Conservation (phyloP, 2,329 filamentous ascomycete species). For the Ceratocystis lukuohia region DNA sequence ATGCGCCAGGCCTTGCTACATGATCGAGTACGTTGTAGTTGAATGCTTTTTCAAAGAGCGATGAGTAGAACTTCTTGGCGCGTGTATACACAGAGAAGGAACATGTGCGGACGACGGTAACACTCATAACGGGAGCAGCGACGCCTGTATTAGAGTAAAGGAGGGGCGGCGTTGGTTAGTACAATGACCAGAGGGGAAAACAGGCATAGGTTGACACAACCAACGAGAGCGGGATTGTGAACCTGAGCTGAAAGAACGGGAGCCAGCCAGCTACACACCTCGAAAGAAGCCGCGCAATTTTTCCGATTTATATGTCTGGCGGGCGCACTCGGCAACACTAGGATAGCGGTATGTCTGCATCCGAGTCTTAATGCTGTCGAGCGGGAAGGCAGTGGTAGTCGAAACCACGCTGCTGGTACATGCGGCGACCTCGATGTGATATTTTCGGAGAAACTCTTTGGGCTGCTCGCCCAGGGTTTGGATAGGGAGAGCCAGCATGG, state of each 20-base stretch:
- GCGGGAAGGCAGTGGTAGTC: conserved; percentile 67
- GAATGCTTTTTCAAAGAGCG: conserved; percentile 54
- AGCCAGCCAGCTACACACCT: conserved; percentile 37
- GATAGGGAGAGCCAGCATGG: conserved; percentile 16
- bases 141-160: conserved; percentile 40
- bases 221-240: not conserved
- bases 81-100: conserved; percentile 70
- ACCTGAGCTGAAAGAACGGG: not conserved
- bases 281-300: conserved; percentile 66
- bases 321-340: conserved; percentile 60
- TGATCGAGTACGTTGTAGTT: conserved; percentile 58
- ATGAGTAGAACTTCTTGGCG: conserved; percentile 60
- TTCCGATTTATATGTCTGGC: conserved; percentile 62
- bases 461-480: conserved; percentile 16
- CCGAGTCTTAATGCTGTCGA: conserved; percentile 80
- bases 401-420: conserved; percentile 65
- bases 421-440: conserved; percentile 68
- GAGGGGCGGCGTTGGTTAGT: not conserved
- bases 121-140: conserved; percentile 64
- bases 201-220: not conserved
- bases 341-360: conserved; percentile 77
- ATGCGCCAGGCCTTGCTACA: conserved; percentile 55
- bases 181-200: not conserved
- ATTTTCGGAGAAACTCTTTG: conserved; percentile 27
- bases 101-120: conserved; percentile 63